phyloP scores from a whole-genome alignment of 176 grass and related monocot species.

The Lolium rigidum region DNA sequence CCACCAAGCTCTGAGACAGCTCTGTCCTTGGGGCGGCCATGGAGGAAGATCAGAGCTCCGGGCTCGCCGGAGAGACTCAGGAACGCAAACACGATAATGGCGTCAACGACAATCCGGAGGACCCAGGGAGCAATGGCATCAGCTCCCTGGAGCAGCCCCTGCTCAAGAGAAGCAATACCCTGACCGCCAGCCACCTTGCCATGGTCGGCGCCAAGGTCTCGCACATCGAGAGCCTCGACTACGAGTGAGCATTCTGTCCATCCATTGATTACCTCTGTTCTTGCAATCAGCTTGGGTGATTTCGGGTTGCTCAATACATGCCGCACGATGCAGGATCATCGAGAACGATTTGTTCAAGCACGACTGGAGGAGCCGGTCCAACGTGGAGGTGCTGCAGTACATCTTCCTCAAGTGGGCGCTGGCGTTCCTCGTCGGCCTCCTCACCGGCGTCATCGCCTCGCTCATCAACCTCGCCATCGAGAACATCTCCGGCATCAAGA shows the following conservation, averaged over 20 bases:
- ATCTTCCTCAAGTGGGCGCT: constrained; percentile 86
- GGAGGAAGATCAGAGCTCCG: constrained; percentile 45
- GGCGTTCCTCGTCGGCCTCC: constrained; percentile 87
- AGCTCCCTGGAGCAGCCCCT: constrained; percentile 67
- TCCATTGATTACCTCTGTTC: background rate
- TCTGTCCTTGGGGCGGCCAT: background rate
- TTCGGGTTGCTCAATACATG: background rate
- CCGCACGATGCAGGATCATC: constrained; percentile 64
- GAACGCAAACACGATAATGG: constrained; percentile 2
- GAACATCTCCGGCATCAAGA: constrained; percentile 94
- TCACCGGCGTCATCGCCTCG: constrained; percentile 87
- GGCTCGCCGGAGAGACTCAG: background rate
- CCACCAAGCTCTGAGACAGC: background rate
- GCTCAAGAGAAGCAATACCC: constrained; percentile 66
- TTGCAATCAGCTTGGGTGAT: background rate
- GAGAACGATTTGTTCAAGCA: constrained; percentile 98
- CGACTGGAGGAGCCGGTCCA: constrained; percentile 94
- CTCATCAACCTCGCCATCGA: constrained; percentile 94
- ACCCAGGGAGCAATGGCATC: constrained; percentile 9
- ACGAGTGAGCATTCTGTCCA: constrained; percentile 61
- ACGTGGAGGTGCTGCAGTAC: constrained; percentile 86
- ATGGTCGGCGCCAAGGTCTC: constrained; percentile 95
- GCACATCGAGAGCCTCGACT: constrained; percentile 97
- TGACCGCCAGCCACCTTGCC: constrained; percentile 82
- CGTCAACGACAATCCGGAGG: constrained; percentile 10